phyloP scores from a whole-genome alignment of 176 grass and related monocot species.

The Aegilops sharonensis region DNA sequence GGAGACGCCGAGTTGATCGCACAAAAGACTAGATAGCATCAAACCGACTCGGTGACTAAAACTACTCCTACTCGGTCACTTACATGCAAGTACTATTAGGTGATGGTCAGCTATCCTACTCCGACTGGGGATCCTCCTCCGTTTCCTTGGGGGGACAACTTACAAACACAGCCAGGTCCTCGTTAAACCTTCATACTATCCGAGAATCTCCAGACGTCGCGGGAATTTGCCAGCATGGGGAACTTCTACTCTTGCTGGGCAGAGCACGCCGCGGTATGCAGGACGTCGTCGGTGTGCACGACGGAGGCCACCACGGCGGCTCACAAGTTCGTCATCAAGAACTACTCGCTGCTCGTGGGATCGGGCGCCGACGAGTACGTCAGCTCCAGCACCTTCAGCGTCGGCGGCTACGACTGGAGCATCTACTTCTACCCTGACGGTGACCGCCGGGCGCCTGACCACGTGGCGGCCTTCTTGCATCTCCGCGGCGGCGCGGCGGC shows the following conservation, averaged over 20 bases:
- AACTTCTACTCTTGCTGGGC: background rate
- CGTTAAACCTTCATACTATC: too few relatives aligned
- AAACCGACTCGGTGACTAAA: too few relatives aligned
- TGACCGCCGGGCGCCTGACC: background rate
- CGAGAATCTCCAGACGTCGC: too few relatives aligned
- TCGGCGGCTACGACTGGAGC: conserved; percentile 30
- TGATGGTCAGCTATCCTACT: too few relatives aligned
- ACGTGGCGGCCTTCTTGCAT: conserved; percentile 18
- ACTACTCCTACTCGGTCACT: too few relatives aligned
- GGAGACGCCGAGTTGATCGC: too few relatives aligned
- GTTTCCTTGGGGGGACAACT: background rate
- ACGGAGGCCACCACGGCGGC: background rate
- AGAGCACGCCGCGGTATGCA: background rate
- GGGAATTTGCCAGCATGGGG: background rate
- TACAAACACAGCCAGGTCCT: background rate
- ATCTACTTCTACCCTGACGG: conserved; percentile 32
- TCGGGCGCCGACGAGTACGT: conserved; percentile 24
- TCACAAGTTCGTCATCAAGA: conserved; percentile 26
- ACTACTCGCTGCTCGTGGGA: conserved; percentile 25
- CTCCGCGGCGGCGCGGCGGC: background rate
- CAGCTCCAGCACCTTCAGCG: conserved; percentile 29
- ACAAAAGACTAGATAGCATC: too few relatives aligned
- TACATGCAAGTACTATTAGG: too few relatives aligned
- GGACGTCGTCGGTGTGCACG: conserved; percentile 24
- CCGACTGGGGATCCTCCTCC: background rate